Conservation (phyloP, 192 early-diverging fungal species). For the Backusella psychrophila region DNA sequence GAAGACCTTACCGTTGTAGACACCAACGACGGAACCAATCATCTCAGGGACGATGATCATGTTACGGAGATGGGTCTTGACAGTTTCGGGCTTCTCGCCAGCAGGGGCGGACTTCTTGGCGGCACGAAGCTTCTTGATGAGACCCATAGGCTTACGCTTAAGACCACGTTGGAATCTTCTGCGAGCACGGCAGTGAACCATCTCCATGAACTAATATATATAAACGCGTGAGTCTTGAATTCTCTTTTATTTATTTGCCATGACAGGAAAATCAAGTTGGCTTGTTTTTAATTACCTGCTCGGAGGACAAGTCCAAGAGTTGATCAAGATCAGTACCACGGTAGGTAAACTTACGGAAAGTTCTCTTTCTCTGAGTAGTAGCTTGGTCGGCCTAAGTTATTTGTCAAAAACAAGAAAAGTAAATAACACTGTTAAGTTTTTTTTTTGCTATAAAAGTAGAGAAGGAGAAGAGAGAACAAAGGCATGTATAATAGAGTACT, state of each 20-base stretch:
- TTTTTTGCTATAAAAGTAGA: neutral
- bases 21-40: conserved; percentile 93
- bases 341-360: conserved; percentile 98
- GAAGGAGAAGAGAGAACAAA: neutral
- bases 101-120: conserved; percentile 91
- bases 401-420: neutral
- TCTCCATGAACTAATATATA: conserved; percentile 73
- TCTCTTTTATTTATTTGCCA: neutral
- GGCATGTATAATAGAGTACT: neutral
- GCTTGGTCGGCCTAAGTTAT: conserved; percentile 23
- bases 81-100: conserved; percentile 91
- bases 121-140: conserved; percentile 99
- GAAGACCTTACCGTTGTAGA: conserved; percentile 99
- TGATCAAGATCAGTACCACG: conserved; percentile 96
- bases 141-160: conserved; percentile 98
- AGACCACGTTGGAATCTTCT: conserved; percentile 98
- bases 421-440: neutral
- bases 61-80: conserved; percentile 99
- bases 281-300: conserved; percentile 54
- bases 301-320: conserved; percentile 90
- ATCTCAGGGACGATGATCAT: conserved; percentile 99
- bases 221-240: neutral
- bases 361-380: conserved; percentile 77
- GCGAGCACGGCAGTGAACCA: conserved; percentile 94
- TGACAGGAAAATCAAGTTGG: neutral